Percentiles rank a stretch among this genome's conserved stretches.
Conservation (phyloP, 306 rosid genomes). For the Inga leiocalycina region DNA sequence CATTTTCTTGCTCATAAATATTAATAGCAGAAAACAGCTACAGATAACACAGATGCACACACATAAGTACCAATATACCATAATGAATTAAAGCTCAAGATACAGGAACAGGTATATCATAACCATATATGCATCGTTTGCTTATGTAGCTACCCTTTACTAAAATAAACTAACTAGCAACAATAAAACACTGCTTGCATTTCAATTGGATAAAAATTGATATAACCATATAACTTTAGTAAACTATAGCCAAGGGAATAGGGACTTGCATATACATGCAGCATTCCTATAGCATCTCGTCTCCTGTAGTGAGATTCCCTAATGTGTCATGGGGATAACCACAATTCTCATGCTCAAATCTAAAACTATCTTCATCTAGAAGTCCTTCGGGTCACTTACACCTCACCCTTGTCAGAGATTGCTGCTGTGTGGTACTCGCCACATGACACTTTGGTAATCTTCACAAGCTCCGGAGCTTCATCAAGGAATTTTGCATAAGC, state of each 20-base stretch:
- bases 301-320: constrained; percentile 63
- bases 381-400: constrained; percentile 86
- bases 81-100: neutral
- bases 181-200: constrained; percentile 8
- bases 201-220: constrained; percentile 6
- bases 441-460: constrained; percentile 88
- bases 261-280: constrained; percentile 67
- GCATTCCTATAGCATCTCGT: constrained; percentile 61
- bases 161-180: neutral
- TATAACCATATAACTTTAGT: constrained; percentile 22
- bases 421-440: constrained; percentile 99
- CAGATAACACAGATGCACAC: constrained; percentile 8
- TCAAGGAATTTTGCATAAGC: constrained; percentile 90
- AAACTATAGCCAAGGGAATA: constrained; percentile 44
- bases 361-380: constrained; percentile 66
- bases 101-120: constrained; percentile 1
- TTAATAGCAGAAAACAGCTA: neutral
- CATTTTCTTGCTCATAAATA: neutral
- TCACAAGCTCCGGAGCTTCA: constrained; percentile 92
- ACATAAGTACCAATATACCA: neutral
- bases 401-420: constrained; percentile 89
- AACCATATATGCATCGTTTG: constrained; percentile 5
- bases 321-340: constrained; percentile 69
- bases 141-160: neutral
- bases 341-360: constrained; percentile 60